Conservation (phyloP, 305 asterid species). For the Ajuga reptans region DNA sequence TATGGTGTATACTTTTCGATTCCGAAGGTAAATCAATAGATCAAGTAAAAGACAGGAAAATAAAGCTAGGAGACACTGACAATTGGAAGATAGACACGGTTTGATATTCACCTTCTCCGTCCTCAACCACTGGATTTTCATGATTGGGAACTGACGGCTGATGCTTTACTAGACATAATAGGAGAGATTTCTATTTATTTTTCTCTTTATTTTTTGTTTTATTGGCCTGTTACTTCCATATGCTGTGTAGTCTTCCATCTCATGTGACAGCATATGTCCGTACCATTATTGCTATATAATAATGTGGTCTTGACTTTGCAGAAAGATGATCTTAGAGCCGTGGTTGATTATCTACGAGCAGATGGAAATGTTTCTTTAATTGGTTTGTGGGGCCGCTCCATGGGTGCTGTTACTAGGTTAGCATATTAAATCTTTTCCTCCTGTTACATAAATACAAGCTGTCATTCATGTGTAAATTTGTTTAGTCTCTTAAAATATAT, state of each 20-base stretch:
- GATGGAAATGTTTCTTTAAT: conserved; percentile 81
- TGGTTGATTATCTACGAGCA: conserved; percentile 60
- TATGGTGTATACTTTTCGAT: neutral
- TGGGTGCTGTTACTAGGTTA: conserved; percentile 95
- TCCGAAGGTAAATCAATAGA: neutral
- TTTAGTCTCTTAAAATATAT: neutral
- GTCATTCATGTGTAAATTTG: neutral
- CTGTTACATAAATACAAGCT: neutral
- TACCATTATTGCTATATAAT: too few relatives aligned
- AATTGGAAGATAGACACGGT: neutral
- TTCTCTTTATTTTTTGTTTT: neutral
- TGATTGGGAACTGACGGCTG: too few relatives aligned
- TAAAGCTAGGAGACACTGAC: neutral
- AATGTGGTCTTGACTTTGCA: conserved; percentile 31
- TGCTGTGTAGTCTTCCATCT: neutral
- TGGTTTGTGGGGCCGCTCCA: conserved; percentile 96
- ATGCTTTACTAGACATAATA: neutral
- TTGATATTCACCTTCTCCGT: too few relatives aligned
- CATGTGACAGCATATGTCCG: too few relatives aligned
- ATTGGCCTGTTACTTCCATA: neutral
- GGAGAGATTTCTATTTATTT: neutral
- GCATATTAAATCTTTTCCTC: conserved; percentile 12
- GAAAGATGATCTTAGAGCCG: conserved; percentile 87
- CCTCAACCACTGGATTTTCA: too few relatives aligned
- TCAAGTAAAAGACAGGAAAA: neutral